Conservation (phyloP, 2,329 filamentous ascomycete species). For the Fusarium palustre region DNA sequence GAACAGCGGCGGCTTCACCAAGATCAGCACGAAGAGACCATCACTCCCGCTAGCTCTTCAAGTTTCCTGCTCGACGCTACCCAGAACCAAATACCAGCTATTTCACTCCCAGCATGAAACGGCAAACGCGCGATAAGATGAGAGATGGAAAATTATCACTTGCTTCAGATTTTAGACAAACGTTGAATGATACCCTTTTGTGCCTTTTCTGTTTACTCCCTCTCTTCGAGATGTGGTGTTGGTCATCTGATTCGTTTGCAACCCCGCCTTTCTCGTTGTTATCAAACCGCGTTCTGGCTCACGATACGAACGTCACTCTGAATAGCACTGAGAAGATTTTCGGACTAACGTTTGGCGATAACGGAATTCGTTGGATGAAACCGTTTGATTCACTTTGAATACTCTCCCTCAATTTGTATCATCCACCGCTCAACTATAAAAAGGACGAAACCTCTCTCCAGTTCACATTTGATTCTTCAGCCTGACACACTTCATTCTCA, state of each 20-base stretch:
- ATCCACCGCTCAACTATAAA: not conserved
- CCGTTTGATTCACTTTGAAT: not conserved
- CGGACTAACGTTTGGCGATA: not conserved
- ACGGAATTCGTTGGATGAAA: not conserved
- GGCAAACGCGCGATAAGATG: not conserved
- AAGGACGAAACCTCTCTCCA: not conserved
- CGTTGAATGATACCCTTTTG: conserved; percentile 43
- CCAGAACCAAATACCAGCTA: not conserved
- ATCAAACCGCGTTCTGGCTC: not conserved
- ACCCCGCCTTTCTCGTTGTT: not conserved
- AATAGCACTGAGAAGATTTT: not conserved
- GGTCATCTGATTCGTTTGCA: not conserved
- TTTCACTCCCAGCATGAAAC: not conserved
- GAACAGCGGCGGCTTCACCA: not conserved
- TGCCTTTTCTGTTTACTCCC: not conserved
- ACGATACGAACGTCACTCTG: not conserved
- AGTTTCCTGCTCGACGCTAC: too few species aligned
- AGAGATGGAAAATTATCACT: not conserved
- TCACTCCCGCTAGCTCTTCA: not conserved
- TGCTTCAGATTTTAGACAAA: conserved; percentile 14
- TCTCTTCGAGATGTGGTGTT: not conserved
- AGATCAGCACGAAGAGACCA: not conserved
- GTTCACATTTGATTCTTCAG: not conserved
- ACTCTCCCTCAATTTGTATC: not conserved
- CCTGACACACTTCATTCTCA: not conserved